Evolutionary conservation across 495 filamentous ascomycete species (phyloP), one percentile per base, ranked within the genome.

Genomic region (Lophium mytilinum): DNA sequence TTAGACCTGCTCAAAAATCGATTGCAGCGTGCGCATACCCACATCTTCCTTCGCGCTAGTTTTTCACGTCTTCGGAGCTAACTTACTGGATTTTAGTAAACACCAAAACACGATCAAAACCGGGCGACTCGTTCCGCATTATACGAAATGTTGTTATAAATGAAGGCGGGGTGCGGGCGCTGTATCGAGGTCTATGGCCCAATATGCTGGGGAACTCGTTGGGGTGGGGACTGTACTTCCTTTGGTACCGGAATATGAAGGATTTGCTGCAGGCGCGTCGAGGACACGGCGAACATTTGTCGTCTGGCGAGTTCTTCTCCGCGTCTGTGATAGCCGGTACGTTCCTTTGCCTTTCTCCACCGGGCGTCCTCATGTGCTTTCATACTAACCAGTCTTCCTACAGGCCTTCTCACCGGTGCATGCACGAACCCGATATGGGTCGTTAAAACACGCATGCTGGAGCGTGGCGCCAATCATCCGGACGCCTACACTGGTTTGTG

Each of bases 371-470:
- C 6, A 3, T 15, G 4, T 33, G 37, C 18, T 48, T 48, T 43
- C 41, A 21, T 52, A 17, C 53, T 57, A 58, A 61, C 48, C 30
- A 6, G 6, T 30, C 24, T 30, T 3, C 5, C 11, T 33, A 33
- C 49, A 81, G 83, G 83, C n/a, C 67, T 78, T 34, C 64, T 87
- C 17, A 92, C 89, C 5, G 86, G 89, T 37, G 68, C 90, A 24
- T 74, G 87, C 58, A 97, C 94, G 48, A 99, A 99, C 68, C 93
- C 93, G 4, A 86, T 99, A 66, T 99, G 93, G 93, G 93, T 99
- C 6, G 81, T 99, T 68, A 97, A 97, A 71, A 99, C 93, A 3
- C 88, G 93, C 50, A 97, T 99, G 92, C 76, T 99, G 11, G 87
- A 90, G 34, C 89, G 85, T 3, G 84, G 90, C 62, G 78, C 79